These are phyloP conservation scores for Triadica sebifera DNA, from an alignment of 345 rosid genomes.

Conservation along the genomic window DNA sequence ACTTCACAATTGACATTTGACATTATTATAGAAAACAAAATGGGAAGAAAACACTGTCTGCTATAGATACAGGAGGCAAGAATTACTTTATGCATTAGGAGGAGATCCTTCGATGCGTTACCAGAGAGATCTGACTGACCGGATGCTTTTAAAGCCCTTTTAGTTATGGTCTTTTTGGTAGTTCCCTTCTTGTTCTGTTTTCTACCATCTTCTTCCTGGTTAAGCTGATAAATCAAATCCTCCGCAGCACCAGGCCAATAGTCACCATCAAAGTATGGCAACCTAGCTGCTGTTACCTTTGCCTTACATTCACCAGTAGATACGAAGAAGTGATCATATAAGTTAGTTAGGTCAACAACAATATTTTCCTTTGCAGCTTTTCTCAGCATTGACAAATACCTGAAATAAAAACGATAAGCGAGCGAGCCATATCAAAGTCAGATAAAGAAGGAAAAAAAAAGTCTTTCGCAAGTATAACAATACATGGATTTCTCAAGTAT, in stretches of 20 bases:
- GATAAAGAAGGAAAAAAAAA: conserved; percentile 20
- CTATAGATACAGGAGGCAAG: conserved; percentile 11
- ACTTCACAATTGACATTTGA: neutral
- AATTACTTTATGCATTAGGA: conserved; percentile 91
- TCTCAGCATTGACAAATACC: conserved; percentile 88
- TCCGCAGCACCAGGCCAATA: conserved; percentile 99
- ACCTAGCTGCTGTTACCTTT: conserved; percentile 95
- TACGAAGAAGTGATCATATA: conserved; percentile 89
- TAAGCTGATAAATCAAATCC: conserved; percentile 82
- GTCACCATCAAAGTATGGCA: conserved; percentile 99
- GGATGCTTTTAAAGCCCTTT: conserved; percentile 95
- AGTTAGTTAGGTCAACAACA: conserved; percentile 77
- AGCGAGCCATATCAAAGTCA: conserved; percentile 12
- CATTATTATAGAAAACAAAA: conserved; percentile 2
- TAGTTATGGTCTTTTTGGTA: conserved; percentile 78
- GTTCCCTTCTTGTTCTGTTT: conserved; percentile 83
- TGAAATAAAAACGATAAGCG: conserved; percentile 29
- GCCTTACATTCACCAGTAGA: conserved; percentile 83
- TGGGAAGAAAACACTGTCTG: conserved; percentile 8
- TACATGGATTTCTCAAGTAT: conserved; percentile 9
- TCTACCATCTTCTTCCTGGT: conserved; percentile 94
- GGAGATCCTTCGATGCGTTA: conserved; percentile 83
- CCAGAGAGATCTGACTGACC: conserved; percentile 93
- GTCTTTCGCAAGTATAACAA: neutral
- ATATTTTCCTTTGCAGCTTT: conserved; percentile 85